A percentile compares a stretch with the other conserved stretches of the same genome.
phyloP scores from a whole-genome alignment of 2,329 filamentous ascomycete species.

The Calonectria ilicicola region DNA sequence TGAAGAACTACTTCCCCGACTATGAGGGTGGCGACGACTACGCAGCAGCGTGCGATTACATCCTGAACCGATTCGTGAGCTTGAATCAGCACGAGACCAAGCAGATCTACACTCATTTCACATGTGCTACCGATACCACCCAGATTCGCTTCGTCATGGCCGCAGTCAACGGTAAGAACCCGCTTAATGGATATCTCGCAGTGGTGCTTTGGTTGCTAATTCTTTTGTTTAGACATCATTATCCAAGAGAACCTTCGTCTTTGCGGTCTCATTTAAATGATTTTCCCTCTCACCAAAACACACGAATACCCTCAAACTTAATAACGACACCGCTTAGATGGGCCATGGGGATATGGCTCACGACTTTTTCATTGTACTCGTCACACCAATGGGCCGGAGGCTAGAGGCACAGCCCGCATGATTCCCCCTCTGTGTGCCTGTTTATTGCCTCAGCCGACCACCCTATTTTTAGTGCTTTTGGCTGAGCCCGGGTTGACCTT shows the following conservation, averaged over 20 bases:
- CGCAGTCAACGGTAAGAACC: slow-evolving; percentile 89
- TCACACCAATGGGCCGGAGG: slow-evolving; percentile 44
- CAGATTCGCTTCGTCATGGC: slow-evolving; percentile 99
- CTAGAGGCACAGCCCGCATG: slow-evolving; percentile 33
- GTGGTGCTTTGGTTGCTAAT: slow-evolving; percentile 54
- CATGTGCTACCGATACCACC: slow-evolving; percentile 97
- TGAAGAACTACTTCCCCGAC: slow-evolving; percentile 90
- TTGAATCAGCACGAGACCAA: slow-evolving; percentile 99
- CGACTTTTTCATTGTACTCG: slow-evolving; percentile 51
- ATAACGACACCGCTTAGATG: slow-evolving; percentile 53
- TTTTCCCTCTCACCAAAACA: slow-evolving; percentile 49
- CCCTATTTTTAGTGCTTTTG: slow-evolving; percentile 41
- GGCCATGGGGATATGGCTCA: slow-evolving; percentile 54
- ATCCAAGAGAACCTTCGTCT: slow-evolving; percentile 99
- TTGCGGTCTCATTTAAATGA: slow-evolving; percentile 91
- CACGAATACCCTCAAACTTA: slow-evolving; percentile 59
- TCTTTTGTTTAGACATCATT: slow-evolving; percentile 82
- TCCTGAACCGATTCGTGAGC: slow-evolving; percentile 97
- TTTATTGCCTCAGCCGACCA: slow-evolving; percentile 31
- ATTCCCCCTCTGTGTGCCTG: slow-evolving; percentile 29
- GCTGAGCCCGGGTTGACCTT: slow-evolving; percentile 43
- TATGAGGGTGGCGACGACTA: slow-evolving; percentile 98
- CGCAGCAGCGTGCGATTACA: slow-evolving; percentile 96
- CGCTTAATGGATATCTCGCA: too few species aligned
- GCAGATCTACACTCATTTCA: slow-evolving; percentile 99